Conservation (phyloP, 495 filamentous ascomycete species). For the Parathielavia appendiculata region DNA sequence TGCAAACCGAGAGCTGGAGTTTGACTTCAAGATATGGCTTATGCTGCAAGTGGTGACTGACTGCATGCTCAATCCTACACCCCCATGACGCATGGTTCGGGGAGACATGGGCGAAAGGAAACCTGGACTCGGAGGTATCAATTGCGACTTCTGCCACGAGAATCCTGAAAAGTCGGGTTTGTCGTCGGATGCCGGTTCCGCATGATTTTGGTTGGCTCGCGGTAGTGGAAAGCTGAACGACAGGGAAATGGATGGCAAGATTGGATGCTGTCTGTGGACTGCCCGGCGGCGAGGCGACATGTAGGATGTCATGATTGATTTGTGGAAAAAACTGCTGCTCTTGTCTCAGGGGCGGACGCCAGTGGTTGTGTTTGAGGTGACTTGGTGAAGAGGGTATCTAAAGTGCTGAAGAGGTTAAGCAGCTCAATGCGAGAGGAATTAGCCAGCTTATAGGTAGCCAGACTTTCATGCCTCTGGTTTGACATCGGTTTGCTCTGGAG, state of each 20-base stretch:
- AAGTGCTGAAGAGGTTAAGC: too few species aligned
- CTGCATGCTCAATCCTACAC: too few species aligned
- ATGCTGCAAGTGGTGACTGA: too few species aligned
- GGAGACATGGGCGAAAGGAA: background rate
- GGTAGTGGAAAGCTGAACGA: background rate
- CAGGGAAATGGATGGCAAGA: background rate
- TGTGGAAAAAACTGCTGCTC: too few species aligned
- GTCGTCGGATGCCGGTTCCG: background rate
- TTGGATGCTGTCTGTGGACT: background rate
- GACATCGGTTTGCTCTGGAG: too few species aligned
- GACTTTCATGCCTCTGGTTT: too few species aligned
- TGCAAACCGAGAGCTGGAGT: too few species aligned
- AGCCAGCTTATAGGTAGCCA: too few species aligned
- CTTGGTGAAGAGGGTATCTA: background rate
- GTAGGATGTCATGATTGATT: background rate
- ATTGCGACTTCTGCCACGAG: conserved; percentile 11
- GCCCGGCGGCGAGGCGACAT: background rate
- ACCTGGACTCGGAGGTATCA: background rate
- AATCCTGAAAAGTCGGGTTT: conserved; percentile 6
- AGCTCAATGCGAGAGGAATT: too few species aligned
- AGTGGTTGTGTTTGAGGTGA: too few species aligned
- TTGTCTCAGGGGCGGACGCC: too few species aligned
- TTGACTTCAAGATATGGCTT: too few species aligned
- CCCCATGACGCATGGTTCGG: background rate
- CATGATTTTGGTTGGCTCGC: background rate